Evolutionary conservation across 2,329 filamentous ascomycete species (phyloP).

Genomic region (Ceratocystis destructans): DNA sequence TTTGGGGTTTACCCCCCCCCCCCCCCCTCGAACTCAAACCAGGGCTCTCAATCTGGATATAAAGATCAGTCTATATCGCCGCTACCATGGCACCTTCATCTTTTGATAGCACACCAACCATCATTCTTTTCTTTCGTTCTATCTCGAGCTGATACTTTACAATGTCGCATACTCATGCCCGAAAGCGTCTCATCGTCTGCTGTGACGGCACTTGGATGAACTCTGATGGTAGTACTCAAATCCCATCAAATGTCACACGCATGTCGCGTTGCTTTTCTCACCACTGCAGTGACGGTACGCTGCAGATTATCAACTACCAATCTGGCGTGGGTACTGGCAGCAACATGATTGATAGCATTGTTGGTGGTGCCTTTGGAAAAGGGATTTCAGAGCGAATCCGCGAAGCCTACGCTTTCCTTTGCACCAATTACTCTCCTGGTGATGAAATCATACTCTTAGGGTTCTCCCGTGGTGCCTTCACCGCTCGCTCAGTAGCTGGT

Average conservation of each 20-base stretch:
- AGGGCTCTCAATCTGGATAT: background rate
- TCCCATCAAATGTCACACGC: constrained; percentile 47
- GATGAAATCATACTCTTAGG: constrained; percentile 44
- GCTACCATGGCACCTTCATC: background rate
- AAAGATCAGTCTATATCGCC: background rate
- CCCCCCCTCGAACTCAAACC: background rate
- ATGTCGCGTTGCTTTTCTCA: constrained; percentile 44
- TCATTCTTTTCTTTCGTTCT: background rate
- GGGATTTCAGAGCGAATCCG: constrained; percentile 44
- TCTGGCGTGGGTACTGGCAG: constrained; percentile 45
- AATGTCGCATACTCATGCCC: constrained; percentile 5
- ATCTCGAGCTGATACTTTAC: background rate
- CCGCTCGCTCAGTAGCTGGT: constrained; percentile 41
- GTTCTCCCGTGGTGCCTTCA: constrained; percentile 47
- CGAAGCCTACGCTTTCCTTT: constrained; percentile 49
- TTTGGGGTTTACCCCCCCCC: no score
- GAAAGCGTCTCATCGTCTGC: constrained; percentile 38
- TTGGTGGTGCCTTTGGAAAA: constrained; percentile 41
- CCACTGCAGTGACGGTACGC: constrained; percentile 35
- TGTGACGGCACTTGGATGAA: constrained; percentile 44
- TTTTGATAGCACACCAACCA: background rate
- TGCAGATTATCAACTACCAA: constrained; percentile 48
- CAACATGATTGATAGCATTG: constrained; percentile 35
- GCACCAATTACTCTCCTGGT: constrained; percentile 45
- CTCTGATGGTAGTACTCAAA: constrained; percentile 35